These are phyloP conservation scores for Solanum megistacrolobum DNA, from an alignment of 257 asterid species.

Conservation along the genomic window DNA sequence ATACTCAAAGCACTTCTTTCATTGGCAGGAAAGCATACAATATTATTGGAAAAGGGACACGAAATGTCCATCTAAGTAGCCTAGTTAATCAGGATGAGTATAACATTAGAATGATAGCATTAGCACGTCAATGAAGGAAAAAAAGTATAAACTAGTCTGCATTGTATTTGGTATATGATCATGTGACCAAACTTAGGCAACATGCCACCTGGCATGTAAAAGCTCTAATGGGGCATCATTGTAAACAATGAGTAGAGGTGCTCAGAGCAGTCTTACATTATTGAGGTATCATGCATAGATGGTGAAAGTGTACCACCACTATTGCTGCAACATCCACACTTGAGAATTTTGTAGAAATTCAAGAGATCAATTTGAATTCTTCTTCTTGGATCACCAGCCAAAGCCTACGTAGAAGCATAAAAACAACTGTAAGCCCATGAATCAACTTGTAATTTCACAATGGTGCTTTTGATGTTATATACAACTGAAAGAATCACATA, in stretches of 20 bases:
- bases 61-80: neutral
- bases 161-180: neutral
- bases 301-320: constrained; percentile 32
- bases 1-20: neutral
- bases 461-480: neutral
- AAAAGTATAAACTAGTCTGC: neutral
- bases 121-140: neutral
- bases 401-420: constrained; percentile 31
- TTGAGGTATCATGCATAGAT: constrained; percentile 74
- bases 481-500: neutral
- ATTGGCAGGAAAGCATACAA: neutral
- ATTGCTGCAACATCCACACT: constrained; percentile 75
- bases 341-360: constrained; percentile 54
- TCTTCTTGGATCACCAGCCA: constrained; percentile 95
- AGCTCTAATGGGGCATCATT: neutral
- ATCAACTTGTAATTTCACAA: neutral
- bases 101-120: neutral
- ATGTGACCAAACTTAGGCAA: neutral
- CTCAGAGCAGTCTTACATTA: constrained; percentile 41
- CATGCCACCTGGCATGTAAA: neutral
- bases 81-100: neutral
- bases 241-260: neutral
- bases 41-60: neutral
- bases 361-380: constrained; percentile 80
- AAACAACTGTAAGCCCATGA: neutral